phyloP scores from a whole-genome alignment of 129 eudicot genomes.

The Kitagawia praeruptora region DNA sequence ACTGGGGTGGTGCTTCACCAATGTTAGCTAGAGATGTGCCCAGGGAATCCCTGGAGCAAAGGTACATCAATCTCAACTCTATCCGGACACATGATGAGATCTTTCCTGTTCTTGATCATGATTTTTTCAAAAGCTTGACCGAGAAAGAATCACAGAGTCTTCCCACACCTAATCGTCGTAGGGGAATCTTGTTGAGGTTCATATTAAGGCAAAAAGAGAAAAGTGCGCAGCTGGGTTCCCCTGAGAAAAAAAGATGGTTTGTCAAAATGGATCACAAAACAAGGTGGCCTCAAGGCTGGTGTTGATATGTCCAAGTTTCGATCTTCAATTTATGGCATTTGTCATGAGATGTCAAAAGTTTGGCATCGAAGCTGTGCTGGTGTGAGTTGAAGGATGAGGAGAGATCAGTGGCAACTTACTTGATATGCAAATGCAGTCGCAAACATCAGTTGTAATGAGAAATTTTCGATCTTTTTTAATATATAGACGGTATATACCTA shows the following conservation, averaged over 20 bases:
- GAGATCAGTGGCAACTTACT: not conserved
- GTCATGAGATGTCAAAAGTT: not conserved
- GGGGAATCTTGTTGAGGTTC: conserved; percentile 5
- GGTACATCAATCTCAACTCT: conserved; percentile 46
- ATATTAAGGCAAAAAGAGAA: not conserved
- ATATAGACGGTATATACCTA: not conserved
- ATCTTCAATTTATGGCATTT: not conserved
- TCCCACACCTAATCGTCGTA: not conserved
- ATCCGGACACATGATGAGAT: conserved; percentile 20
- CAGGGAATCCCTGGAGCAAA: conserved; percentile 58
- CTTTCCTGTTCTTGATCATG: not conserved
- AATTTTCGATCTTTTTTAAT: not conserved
- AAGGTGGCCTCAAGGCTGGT: conserved; percentile 16
- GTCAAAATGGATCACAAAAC: not conserved
- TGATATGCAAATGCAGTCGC: not conserved
- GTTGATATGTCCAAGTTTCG: not conserved
- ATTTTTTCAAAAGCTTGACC: not conserved
- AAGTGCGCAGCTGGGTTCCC: not conserved
- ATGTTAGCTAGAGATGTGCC: conserved; percentile 31
- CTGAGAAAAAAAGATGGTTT: conserved; percentile 1
- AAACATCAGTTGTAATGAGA: not conserved
- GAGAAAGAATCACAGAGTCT: not conserved
- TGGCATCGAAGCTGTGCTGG: not conserved
- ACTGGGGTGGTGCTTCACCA: conserved; percentile 43
- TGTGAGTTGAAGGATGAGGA: not conserved